These are phyloP conservation scores for Hortaea werneckii DNA, from an alignment of 2,329 filamentous ascomycete species.

Conservation along the genomic window DNA sequence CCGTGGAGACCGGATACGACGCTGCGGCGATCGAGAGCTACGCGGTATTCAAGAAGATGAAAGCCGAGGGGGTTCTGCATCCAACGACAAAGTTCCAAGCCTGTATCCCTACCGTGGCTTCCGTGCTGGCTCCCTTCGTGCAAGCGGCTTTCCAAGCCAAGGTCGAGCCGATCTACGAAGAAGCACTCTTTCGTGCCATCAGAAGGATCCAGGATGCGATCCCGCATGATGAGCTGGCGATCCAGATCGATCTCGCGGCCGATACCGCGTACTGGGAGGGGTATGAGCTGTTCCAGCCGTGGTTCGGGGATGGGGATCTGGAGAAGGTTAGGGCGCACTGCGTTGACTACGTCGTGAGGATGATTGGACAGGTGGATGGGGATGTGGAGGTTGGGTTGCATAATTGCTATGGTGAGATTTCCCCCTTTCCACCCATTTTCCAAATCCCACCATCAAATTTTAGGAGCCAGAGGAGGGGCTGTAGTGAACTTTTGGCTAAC, in stretches of 20 bases:
- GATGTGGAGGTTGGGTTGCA: constrained; percentile 36
- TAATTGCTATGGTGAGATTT: constrained; percentile 35
- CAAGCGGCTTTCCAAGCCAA: constrained; percentile 18
- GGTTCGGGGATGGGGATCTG: constrained; percentile 23
- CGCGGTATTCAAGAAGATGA: constrained; percentile 20
- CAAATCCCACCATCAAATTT: constrained; percentile 25
- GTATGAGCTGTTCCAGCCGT: constrained; percentile 21
- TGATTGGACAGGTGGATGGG: constrained; percentile 24
- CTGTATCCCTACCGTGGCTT: constrained; percentile 17
- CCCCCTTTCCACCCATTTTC: not conserved
- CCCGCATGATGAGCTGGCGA: constrained; percentile 26
- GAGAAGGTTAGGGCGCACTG: constrained; percentile 27
- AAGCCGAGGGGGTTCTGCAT: constrained; percentile 22
- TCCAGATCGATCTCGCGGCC: constrained; percentile 27
- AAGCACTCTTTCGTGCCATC: constrained; percentile 21
- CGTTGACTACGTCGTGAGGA: constrained; percentile 22
- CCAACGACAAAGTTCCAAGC: constrained; percentile 12
- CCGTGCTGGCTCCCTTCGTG: constrained; percentile 18
- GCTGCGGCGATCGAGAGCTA: constrained; percentile 26
- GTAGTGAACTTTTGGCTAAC: no score
- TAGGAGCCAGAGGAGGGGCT: no score
- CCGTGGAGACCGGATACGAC: constrained; percentile 24
- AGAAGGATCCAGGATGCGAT: constrained; percentile 22
- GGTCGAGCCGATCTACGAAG: constrained; percentile 27
- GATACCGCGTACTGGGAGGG: constrained; percentile 27